Base-by-base conservation (phyloP, 2,329 filamentous ascomycete genomes). In the Taxawa tesnikishii region DNA sequence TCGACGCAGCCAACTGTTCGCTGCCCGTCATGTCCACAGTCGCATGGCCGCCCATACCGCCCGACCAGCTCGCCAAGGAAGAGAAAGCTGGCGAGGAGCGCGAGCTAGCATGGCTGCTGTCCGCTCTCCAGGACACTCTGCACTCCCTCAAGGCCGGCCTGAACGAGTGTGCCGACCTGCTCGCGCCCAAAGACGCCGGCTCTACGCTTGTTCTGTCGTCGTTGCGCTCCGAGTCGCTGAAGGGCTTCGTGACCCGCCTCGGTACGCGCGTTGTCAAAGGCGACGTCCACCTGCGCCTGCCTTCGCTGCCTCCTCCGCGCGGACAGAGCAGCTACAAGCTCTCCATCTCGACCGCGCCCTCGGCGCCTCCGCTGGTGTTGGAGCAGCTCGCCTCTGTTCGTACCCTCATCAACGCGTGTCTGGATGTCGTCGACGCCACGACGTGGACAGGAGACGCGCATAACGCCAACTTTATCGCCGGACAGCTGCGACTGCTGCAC, bases 221-320 rank as follows among this genome's bases (percentile, higher is more conserved):
- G 10, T 71, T 80, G 34, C 74, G 87, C 34, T 88, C 83, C 34
- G 90, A 98, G 61, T 75, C 73, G 43, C 76, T 96, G 40, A 98
- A 98, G 56, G 90, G 90, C 12, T 83, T 84, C 46, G 74, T 96
- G 38, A 96, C 88, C 1, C 75, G 90, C 33, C 75, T 93, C 21
- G 90, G 90, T 24, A 83, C 83, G n/a, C 75, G 80, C 31, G 79
- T 98, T 41, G 79, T 93, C 41, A 94, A 93, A 55, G 88, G 85
- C 43, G 79, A 80, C 39, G 70, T 93, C 39, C 74, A 82, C 50
- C 70, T 94, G 21, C 78, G 81, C 32, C 70, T 94, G 9, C 69
- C 73, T 39, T 85, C 78, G 34, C 67, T 83, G 26, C 62, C 68
- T 43, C 64, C 63, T 34, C 63, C 65, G 28, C 65, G 62, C 29